Evolutionary conservation across 306 rosid genomes (phyloP), one percentile per base, ranked within the genome.

Genomic region (Arachis stenosperma): DNA sequence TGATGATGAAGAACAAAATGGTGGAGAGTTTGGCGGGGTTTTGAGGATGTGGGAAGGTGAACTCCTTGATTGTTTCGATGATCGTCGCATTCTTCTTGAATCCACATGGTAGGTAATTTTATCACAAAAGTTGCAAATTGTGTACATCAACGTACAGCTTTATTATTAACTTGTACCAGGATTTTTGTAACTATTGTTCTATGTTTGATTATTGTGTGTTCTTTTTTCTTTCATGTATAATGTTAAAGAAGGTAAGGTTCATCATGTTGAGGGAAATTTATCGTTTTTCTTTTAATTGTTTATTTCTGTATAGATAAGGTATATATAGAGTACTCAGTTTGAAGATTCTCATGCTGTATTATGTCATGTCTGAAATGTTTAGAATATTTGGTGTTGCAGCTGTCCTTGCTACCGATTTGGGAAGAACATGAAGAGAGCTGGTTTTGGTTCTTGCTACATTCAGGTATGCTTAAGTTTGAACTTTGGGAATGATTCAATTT

Each of bases 31-130:
- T 22, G 93, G 89, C 48, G 97, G 88, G 4, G 96, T 90, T 12
- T 76, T 93, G 6, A 86, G 98, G 84, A 90, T 93, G 98, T 93
- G 98, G 98, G 98, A 93, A 57, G 97, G 97, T 76, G 96, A 90
- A 60, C 69, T 90, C 7, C 88, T 83, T 9, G 92, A 93, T 83
- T 87, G 89, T 81, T 83, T 81, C 37, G 93, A 93, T 10, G 85
- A 93, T 56, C 96, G 84, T 44, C 89, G 90, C 10, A 70, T 90
- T 3, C 88, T 93, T 73, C 59, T 93, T 51, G 88, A 90, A 87
- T 89, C 97, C 8, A 57, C 88, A 7, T 90, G 95, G 97, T 93
- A 22, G 54, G 81, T 1, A 6, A 48, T 9, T 6, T 33, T 33
- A 33, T 33, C 37, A 33, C 37, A 33, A 33, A 33, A 2, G 37